These are phyloP conservation scores for Pluteus cervinus DNA, from an alignment of 768 basidiomycete species.

Conservation along the genomic window DNA sequence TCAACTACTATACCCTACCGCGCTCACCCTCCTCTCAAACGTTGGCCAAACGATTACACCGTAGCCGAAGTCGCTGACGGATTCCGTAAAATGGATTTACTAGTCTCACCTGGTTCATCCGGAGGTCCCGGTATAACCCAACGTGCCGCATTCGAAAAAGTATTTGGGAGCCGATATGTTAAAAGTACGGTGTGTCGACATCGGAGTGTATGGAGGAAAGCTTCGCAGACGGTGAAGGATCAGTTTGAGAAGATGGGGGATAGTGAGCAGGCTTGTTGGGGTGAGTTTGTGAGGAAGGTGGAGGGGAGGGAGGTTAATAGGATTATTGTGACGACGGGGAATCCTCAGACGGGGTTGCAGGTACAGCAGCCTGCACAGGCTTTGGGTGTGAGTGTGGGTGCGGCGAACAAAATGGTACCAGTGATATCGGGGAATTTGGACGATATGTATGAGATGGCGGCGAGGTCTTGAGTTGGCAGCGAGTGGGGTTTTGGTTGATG, in stretches of 20 bases:
- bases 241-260: slow-evolving; percentile 49
- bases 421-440: no score
- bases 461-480: no score
- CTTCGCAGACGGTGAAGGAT: slow-evolving; percentile 37
- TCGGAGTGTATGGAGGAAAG: slow-evolving; percentile 61
- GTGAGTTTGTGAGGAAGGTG: slow-evolving; percentile 58
- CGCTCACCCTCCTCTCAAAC: slow-evolving; percentile 59
- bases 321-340: no score
- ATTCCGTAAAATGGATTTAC: slow-evolving; percentile 46
- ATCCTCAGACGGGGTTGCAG: no score
- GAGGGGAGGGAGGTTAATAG: slow-evolving; percentile 51
- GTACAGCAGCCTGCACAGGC: no score
- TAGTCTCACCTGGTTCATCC: no score
- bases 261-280: slow-evolving; percentile 60
- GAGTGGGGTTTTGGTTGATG: no score
- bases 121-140: slow-evolving; percentile 47
- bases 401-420: no score
- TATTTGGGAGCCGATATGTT: slow-evolving; percentile 66
- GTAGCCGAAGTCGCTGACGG: slow-evolving; percentile 60
- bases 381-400: no score
- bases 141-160: slow-evolving; percentile 60
- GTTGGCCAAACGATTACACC: slow-evolving; percentile 75
- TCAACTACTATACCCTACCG: slow-evolving; percentile 38
- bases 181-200: slow-evolving; percentile 72
- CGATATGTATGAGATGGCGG: no score